A percentile compares a stretch with the other conserved stretches of the same genome.
Conservation (phyloP, 2,329 filamentous ascomycete species). For the Fonsecaea monophora region DNA sequence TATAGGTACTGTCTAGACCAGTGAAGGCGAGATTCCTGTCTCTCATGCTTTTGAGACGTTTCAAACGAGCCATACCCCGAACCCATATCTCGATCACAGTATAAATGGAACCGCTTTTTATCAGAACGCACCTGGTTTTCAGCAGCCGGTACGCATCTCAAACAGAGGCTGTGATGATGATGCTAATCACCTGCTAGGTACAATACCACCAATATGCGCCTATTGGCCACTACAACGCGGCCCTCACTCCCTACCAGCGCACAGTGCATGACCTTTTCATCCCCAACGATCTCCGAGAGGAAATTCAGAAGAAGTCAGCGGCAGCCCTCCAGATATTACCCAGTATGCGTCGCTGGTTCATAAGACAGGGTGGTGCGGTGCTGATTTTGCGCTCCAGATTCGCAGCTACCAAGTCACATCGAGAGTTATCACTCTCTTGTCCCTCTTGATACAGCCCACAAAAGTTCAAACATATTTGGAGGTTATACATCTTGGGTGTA, state of each 20-base stretch:
- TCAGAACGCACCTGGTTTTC: constrained; percentile 62
- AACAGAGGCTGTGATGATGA: constrained; percentile 1
- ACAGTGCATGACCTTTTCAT: constrained; percentile 91
- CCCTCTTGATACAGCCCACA: constrained; percentile 82
- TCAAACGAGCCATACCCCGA: constrained; percentile 55
- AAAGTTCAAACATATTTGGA: constrained; percentile 74
- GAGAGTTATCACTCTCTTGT: constrained; percentile 93
- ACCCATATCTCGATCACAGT: constrained; percentile 76
- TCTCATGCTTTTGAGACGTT: constrained; percentile 35
- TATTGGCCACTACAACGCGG: constrained; percentile 79
- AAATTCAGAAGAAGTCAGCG: constrained; percentile 86
- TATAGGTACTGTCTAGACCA: constrained; percentile 21
- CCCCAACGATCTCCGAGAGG: constrained; percentile 82
- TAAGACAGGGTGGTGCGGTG: background rate
- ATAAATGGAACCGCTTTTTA: constrained; percentile 72
- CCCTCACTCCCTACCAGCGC: constrained; percentile 82
- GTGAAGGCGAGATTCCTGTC: constrained; percentile 34
- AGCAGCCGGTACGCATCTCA: constrained; percentile 65
- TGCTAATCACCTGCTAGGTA: constrained; percentile 56
- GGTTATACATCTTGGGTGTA: constrained; percentile 94
- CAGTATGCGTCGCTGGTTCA: constrained; percentile 59
- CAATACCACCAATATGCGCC: constrained; percentile 95
- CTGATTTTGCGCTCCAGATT: constrained; percentile 52
- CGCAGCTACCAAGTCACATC: constrained; percentile 74
- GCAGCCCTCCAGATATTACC: constrained; percentile 84